Conservation (phyloP, 352 stramenopile genomes). For the Globisporangium cylindrosporum region DNA sequence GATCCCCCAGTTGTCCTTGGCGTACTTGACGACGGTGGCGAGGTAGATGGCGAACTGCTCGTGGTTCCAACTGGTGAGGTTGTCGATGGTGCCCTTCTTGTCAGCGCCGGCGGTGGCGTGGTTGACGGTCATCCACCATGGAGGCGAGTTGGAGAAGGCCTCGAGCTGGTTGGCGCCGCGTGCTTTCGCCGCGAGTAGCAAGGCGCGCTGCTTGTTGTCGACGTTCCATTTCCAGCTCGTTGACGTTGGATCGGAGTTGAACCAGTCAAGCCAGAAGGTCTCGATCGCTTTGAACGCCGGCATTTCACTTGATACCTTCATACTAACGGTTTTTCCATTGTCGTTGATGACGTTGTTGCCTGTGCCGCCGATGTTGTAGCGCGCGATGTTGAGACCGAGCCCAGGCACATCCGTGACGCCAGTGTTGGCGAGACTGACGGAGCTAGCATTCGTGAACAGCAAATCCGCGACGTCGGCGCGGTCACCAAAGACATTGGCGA, state of each 20-base stretch:
- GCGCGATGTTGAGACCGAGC: constrained; percentile 54
- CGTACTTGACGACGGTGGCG: constrained; percentile 36
- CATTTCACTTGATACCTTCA: constrained; percentile 50
- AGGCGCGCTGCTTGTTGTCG: constrained; percentile 39
- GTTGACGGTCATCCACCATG: constrained; percentile 69
- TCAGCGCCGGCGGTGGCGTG: constrained; percentile 41
- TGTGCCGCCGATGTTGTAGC: constrained; percentile 61
- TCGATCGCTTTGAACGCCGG: constrained; percentile 54
- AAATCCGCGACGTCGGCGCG: constrained; percentile 50
- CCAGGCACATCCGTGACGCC: constrained; percentile 30
- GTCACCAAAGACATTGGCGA: constrained; percentile 58
- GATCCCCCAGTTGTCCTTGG: constrained; percentile 42
- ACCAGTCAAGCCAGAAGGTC: constrained; percentile 53
- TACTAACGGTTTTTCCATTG: constrained; percentile 31
- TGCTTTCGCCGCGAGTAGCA: constrained; percentile 35
- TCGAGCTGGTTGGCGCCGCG: constrained; percentile 44
- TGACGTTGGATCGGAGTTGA: constrained; percentile 34
- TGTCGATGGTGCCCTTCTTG: constrained; percentile 35
- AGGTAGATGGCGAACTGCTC: constrained; percentile 45
- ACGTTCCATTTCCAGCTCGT: constrained; percentile 50
- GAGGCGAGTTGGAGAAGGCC: constrained; percentile 55
- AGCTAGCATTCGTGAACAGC: constrained; percentile 45
- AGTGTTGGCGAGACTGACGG: constrained; percentile 27
- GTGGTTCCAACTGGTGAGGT: constrained; percentile 50
- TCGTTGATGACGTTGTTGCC: constrained; percentile 39